phyloP scores from a whole-genome alignment of 257 asterid species.

The Ophiorrhiza pumila region DNA sequence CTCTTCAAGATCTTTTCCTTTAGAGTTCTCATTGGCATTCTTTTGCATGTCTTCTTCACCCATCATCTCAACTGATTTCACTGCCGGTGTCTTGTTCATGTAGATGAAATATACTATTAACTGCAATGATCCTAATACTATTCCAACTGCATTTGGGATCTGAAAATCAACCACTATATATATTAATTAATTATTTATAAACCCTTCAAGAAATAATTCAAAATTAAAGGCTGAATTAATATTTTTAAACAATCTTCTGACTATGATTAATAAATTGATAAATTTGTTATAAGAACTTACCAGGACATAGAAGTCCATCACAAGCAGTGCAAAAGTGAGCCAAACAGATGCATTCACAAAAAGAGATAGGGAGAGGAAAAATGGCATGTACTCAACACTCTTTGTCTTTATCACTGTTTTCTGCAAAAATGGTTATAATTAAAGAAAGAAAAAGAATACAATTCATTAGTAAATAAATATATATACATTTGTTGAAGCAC shows the following conservation, averaged over 20 bases:
- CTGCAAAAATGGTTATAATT: background rate
- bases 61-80: constrained; percentile 4
- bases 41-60: constrained; percentile 2
- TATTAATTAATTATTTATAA: too few relatives aligned
- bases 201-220: too few relatives aligned
- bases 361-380: constrained; percentile 31
- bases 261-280: too few relatives aligned
- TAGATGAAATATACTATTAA: constrained; percentile 31
- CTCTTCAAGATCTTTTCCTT: background rate
- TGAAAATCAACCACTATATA: background rate
- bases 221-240: too few relatives aligned
- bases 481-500: background rate
- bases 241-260: too few relatives aligned
- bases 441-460: background rate
- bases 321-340: constrained; percentile 23
- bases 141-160: constrained; percentile 52
- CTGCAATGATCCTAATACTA: constrained; percentile 36
- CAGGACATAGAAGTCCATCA: constrained; percentile 17
- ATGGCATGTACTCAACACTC: constrained; percentile 40
- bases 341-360: constrained; percentile 34
- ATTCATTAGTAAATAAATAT: background rate
- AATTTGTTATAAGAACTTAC: background rate
- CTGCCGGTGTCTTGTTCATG: constrained; percentile 17
- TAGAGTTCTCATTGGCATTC: background rate
- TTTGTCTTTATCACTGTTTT: constrained; percentile 27